Evolutionary conservation across 306 rosid genomes (phyloP), one percentile per base, ranked within the genome.

Genomic region (Styphnolobium japonicum): DNA sequence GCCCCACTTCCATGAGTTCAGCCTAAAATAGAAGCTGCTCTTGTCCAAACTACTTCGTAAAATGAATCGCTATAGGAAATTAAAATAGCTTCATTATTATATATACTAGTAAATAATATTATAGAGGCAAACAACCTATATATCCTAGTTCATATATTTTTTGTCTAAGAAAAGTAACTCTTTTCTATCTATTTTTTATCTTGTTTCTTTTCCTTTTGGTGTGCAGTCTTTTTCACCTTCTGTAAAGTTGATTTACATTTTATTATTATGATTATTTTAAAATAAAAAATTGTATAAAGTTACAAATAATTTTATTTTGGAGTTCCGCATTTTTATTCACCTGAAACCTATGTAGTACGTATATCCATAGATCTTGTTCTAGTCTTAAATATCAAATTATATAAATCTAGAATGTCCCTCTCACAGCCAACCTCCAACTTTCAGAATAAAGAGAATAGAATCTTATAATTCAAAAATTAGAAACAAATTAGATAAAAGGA

Each of bases 1-100:
- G 91, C 71, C 84, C 84, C 86, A 87, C 88, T 80, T 76, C 71
- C 71, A 21, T 60, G 61, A 82, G 85, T 80, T 82, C 85, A 67
- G 71, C 92, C 86, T 9, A 65, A 82, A 86, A 78, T 81, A 69
- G 94, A 75, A 87, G 66, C 40, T 83, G 65, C 71, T 70, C 77
- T 81, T 80, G 58, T 77, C 78, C 85, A 79, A 21, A 53, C 60
- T 81, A 10, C 75, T 74, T 71, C 22, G 37, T 66, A 67, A 76
- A 79, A 16, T 46, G 2, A 53, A 65, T 34, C 8, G 23, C 45
- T 55, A 53, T 66, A 66, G 74, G 67, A 58, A 65, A 73, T 19
- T 55, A 25, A 27, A 43, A 65, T 45, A 70, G 25, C 65, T 57
- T 75, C 15, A 2, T 21, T 40, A 7, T 76, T 48, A 66, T 43